Evolutionary conservation across 2,329 filamentous ascomycete genomes (phyloP), one percentile per base, ranked within the genome.

Genomic region (Boeremia lycopersici): DNA sequence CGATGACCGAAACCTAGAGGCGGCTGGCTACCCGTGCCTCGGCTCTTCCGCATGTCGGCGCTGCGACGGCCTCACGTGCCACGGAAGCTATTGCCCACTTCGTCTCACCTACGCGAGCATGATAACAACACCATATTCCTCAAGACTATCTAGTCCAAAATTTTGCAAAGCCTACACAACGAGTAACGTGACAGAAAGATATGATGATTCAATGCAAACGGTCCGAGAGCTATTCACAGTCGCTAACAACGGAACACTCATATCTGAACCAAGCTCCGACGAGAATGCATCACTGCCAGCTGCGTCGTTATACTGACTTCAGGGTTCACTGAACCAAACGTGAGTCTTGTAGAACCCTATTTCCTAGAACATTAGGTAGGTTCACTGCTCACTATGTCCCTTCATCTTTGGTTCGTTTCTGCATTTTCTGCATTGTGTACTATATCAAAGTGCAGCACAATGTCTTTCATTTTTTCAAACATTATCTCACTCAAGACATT

Each of bases 1-100:
- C 25, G 17, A 50, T 50, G 46, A 49, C 52, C 41, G 46, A 55
- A 35, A 31, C 29, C 41, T 50, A 41, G 36, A 55, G 52, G 46
- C 52, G 51, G 45, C 19, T 25, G 41, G 26, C 28, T 30, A 38
- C 13, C 46, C 41, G 52, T 46, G 52, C 52, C 52, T 55, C 52
- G 52, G 52, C 46, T 55, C 52, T 55, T 55, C 52, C 52, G 46
- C 36, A 46, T 31, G 46, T 44, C 31, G 46, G 46, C 41, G 46
- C 30, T 42, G 36, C 50, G 26, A 17, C 23, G 23, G 17, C 46
- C 52, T 55, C 46, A 55, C 52, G 52, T 55, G 52, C 42, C 46
- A 46, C 17, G 52, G 52, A 48, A 55, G 36, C 52, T 46, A 26
- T 50, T 50, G 33, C 52, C 52, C 30, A 50, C 52, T 55, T 47